Percentiles rank a stretch among this genome's conserved stretches.
phyloP scores from a whole-genome alignment of 192 early-diverging fungal genomes.

The Linnemannia exigua region DNA sequence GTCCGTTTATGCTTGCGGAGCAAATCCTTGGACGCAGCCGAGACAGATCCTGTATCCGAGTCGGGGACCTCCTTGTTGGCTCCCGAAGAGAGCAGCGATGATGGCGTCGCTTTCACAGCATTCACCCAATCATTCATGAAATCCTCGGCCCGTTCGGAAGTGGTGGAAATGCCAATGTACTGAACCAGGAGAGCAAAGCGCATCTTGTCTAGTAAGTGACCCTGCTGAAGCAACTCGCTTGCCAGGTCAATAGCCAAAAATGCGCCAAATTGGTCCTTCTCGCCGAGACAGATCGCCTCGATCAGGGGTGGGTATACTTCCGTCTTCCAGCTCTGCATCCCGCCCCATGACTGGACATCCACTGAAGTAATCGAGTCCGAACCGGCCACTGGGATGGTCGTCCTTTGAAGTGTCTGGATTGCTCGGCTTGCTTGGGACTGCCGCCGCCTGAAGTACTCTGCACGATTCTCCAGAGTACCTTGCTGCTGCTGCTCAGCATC shows the following conservation, averaged over 20 bases:
- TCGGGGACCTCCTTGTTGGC: not conserved
- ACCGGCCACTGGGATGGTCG: not conserved
- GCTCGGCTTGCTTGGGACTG: not conserved
- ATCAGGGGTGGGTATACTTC: constrained; percentile 27
- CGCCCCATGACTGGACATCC: not conserved
- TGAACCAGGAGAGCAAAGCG: constrained; percentile 24
- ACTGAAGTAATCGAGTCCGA: not conserved
- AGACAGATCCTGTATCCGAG: not conserved
- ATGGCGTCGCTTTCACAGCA: constrained; percentile 1
- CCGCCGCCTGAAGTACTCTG: not conserved
- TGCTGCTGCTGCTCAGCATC: constrained; percentile 10
- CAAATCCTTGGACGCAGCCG: not conserved
- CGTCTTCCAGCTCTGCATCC: constrained; percentile 18
- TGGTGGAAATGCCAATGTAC: constrained; percentile 12
- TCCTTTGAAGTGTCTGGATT: not conserved
- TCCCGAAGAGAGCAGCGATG: not conserved
- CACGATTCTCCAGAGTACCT: not conserved
- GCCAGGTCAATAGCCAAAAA: constrained; percentile 16
- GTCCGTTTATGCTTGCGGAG: not conserved
- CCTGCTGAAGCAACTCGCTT: constrained; percentile 8
- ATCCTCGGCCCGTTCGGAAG: constrained; percentile 12
- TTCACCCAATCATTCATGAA: constrained; percentile 30
- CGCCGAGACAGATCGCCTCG: constrained; percentile 29
- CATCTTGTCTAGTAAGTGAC: constrained; percentile 22
- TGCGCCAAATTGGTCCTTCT: constrained; percentile 10